Evolutionary conservation across 306 rosid genomes (phyloP).

Genomic region (Rosa lucieae): DNA sequence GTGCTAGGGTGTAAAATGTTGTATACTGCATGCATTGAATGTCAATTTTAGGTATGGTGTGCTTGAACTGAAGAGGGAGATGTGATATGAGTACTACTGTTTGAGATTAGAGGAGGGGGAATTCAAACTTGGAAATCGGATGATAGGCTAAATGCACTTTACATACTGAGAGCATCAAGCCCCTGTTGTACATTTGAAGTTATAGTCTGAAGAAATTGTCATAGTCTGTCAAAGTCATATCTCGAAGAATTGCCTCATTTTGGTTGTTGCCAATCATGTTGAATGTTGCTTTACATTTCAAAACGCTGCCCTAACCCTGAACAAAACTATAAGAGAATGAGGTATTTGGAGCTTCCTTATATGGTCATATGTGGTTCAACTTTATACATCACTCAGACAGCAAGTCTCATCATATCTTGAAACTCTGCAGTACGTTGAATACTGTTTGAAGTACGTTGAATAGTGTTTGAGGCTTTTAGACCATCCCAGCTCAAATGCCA

Average conservation of each 20-base stretch:
- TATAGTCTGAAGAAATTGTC: not conserved
- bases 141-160: not conserved
- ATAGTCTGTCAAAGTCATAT: not conserved
- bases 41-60: not conserved
- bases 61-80: not conserved
- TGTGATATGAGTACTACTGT: not conserved
- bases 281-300: not conserved
- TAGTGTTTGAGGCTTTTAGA: not conserved
- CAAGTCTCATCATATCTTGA: not conserved
- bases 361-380: not conserved
- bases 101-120: not conserved
- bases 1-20: not conserved
- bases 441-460: not conserved
- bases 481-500: not conserved
- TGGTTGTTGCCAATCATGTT: not conserved
- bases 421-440: not conserved
- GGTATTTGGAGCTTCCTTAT: not conserved
- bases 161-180: not conserved
- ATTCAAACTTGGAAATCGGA: not conserved
- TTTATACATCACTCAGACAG: not conserved
- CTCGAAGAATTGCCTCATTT: not conserved
- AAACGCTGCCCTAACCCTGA: not conserved
- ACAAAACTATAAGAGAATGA: not conserved
- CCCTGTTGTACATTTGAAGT: not conserved
- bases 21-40: not conserved